Percentiles rank a stretch among this genome's conserved stretches.
Conservation (phyloP, 768 basidiomycete species). For the Clitopilus passeckerianus region DNA sequence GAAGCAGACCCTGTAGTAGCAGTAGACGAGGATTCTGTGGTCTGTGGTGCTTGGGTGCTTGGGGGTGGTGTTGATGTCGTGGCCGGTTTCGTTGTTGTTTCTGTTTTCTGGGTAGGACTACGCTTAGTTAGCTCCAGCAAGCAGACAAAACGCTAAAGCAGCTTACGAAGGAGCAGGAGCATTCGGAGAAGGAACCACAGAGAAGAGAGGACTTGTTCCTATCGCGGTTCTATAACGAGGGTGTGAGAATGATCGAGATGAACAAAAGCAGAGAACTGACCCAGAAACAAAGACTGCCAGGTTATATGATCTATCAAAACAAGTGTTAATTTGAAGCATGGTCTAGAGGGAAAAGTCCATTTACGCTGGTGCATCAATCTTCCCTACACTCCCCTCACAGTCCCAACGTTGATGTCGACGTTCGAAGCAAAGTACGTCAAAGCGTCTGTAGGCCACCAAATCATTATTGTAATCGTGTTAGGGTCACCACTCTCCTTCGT, state of each 20-base stretch:
- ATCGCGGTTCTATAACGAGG: background rate
- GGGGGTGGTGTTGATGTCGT: background rate
- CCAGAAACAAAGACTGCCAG: background rate
- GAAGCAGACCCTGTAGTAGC: background rate
- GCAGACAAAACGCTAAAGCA: background rate
- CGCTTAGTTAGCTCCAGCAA: too few relatives aligned
- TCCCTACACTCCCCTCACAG: too few relatives aligned
- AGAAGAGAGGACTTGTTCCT: background rate
- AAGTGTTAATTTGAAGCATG: background rate
- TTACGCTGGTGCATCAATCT: too few relatives aligned
- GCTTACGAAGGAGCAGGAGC: background rate
- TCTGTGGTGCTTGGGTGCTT: background rate
- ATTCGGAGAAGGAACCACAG: background rate
- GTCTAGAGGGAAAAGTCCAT: too few relatives aligned
- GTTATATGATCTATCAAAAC: background rate
- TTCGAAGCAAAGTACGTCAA: background rate
- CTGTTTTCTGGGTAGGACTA: too few relatives aligned
- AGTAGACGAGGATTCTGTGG: background rate
- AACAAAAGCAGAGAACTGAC: background rate
- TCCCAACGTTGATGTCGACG: too few relatives aligned
- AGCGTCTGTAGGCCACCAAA: background rate
- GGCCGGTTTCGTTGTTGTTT: background rate
- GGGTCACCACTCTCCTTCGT: background rate
- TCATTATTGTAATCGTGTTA: background rate
- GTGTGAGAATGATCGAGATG: too few relatives aligned